A percentile compares a stretch with the other conserved stretches of the same genome.
These are phyloP conservation scores for Russula sp. DNA, from an alignment of 768 basidiomycete genomes.

Conservation along the genomic window DNA sequence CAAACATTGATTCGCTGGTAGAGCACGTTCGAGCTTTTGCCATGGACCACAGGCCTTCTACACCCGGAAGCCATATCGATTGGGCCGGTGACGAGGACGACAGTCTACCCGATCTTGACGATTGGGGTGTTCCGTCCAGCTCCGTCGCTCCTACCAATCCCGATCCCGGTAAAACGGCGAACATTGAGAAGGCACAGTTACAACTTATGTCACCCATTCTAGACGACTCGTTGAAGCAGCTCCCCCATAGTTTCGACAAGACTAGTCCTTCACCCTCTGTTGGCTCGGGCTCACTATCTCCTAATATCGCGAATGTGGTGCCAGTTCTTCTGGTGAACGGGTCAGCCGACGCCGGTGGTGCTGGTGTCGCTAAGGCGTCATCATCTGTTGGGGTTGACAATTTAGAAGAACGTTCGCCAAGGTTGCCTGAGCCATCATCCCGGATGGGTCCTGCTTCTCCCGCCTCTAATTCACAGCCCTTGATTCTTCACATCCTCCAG, in stretches of 20 bases:
- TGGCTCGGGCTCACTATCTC: constrained; percentile 11
- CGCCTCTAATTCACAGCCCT: neutral
- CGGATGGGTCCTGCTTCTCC: neutral
- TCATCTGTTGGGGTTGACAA: neutral
- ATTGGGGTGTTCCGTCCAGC: constrained; percentile 69
- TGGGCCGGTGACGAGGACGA: constrained; percentile 83
- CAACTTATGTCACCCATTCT: constrained; percentile 31
- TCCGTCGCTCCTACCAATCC: constrained; percentile 30
- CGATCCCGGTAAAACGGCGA: constrained; percentile 24
- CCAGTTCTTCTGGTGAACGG: constrained; percentile 1
- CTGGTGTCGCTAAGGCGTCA: neutral
- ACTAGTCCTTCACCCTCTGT: constrained; percentile 16
- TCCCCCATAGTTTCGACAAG: constrained; percentile 29
- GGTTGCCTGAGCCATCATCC: constrained; percentile 1
- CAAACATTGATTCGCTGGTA: constrained; percentile 72
- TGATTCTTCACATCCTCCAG: constrained; percentile 7
- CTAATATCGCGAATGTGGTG: constrained; percentile 6
- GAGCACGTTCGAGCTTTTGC: constrained; percentile 73
- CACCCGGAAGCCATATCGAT: constrained; percentile 78
- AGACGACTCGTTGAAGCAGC: constrained; percentile 31
- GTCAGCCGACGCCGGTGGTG: neutral
- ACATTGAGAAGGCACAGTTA: constrained; percentile 38
- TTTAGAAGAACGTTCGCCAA: neutral
- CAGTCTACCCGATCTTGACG: constrained; percentile 76
- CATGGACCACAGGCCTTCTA: constrained; percentile 64